phyloP scores from a whole-genome alignment of 129 eudicot species.

The Tanacetum coccineum region DNA sequence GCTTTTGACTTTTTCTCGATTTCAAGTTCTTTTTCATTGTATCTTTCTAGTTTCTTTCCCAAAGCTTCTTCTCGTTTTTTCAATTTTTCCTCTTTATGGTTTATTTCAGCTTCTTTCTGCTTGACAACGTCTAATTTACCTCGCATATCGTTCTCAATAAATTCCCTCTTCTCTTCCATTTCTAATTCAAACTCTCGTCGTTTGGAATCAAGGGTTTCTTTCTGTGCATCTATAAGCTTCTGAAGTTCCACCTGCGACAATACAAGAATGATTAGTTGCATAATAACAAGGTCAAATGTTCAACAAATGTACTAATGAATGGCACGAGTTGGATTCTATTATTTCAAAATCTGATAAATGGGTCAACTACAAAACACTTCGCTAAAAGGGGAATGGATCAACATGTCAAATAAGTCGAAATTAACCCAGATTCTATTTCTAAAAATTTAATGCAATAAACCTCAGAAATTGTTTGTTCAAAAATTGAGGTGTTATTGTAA shows the following conservation, averaged over 20 bases:
- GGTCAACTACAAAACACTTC: not conserved
- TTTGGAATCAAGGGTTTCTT: constrained; percentile 40
- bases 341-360: not conserved
- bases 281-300: not conserved
- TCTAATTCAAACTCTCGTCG: constrained; percentile 59
- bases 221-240: constrained; percentile 62
- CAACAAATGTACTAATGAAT: not conserved
- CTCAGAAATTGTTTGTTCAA: not conserved
- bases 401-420: not conserved
- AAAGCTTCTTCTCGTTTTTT: constrained; percentile 62
- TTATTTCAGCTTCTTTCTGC: constrained; percentile 49
- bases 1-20: constrained; percentile 42
- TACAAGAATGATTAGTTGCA: not conserved
- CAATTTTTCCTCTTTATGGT: constrained; percentile 62
- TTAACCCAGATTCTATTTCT: not conserved
- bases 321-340: not conserved
- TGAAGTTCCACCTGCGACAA: constrained; percentile 72
- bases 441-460: not conserved
- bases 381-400: not conserved
- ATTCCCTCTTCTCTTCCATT: constrained; percentile 56
- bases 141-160: constrained; percentile 52
- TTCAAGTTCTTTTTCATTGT: constrained; percentile 72
- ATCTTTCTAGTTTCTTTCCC: constrained; percentile 57
- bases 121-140: constrained; percentile 36
- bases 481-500: not conserved